Evolutionary conservation across 1,284 basidiomycete genomes (phyloP).

Genomic region (Puccinia polysora): DNA sequence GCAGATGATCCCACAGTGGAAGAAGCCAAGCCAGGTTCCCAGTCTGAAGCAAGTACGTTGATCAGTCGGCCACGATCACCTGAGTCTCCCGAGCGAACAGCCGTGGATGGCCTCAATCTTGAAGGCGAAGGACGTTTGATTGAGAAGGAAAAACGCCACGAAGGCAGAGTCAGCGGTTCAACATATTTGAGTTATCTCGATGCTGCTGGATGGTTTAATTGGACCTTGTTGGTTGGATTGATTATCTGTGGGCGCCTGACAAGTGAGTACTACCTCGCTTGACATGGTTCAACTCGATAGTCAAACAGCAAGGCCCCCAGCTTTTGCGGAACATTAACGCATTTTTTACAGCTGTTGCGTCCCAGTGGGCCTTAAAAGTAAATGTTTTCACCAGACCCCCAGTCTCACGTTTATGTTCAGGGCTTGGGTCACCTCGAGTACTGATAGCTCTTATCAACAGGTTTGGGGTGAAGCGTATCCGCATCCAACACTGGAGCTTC

Average conservation of each 20-base stretch:
- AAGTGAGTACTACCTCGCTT: conserved; percentile 62
- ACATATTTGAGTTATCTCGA: conserved; percentile 62
- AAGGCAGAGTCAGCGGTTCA: conserved; percentile 61
- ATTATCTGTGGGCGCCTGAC: conserved; percentile 61
- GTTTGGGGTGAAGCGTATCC: conserved; percentile 43
- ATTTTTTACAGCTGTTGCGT: conserved; percentile 34
- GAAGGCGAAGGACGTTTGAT: conserved; percentile 54
- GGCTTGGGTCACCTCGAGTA: too few species aligned
- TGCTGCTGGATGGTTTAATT: conserved; percentile 61
- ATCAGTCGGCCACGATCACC: background rate
- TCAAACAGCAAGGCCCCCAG: conserved; percentile 48
- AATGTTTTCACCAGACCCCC: background rate
- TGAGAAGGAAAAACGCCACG: conserved; percentile 63
- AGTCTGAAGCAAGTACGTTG: conserved; percentile 14
- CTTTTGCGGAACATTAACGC: too few species aligned
- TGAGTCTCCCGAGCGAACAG: background rate
- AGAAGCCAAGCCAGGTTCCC: background rate
- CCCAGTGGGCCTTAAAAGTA: conserved; percentile 41
- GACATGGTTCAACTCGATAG: conserved; percentile 63
- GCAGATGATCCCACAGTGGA: conserved; percentile 8
- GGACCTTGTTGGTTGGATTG: conserved; percentile 59
- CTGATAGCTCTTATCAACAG: too few species aligned
- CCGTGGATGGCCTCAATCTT: too few species aligned
- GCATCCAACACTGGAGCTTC: background rate
- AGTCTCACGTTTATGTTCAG: background rate